A percentile compares a stretch with the other conserved stretches of the same genome.
Conservation (phyloP, 768 basidiomycete species). For the Gautieria morchelliformis region DNA sequence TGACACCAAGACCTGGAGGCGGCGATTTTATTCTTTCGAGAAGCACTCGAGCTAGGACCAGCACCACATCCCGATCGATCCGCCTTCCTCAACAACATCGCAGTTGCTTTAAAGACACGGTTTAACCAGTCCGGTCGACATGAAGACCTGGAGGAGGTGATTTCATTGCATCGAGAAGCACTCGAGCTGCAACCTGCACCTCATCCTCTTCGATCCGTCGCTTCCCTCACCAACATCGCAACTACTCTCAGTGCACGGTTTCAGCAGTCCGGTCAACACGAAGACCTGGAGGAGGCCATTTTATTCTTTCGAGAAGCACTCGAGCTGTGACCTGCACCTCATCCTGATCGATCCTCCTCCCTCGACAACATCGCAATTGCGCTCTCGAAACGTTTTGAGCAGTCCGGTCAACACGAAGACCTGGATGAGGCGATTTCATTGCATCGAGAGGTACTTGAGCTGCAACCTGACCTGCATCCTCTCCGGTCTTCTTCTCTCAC, state of each 20-base stretch:
- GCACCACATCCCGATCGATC: constrained; percentile 10
- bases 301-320: too few species aligned
- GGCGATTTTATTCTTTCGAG: constrained; percentile 1
- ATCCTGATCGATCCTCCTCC: too few species aligned
- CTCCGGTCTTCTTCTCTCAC: too few species aligned
- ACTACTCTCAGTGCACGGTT: constrained; percentile 1
- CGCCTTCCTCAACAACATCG: constrained; percentile 10
- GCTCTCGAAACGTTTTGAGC: background rate
- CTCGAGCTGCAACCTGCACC: background rate
- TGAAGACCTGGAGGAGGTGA: constrained; percentile 15
- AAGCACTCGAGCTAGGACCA: constrained; percentile 8
- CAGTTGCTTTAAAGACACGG: background rate
- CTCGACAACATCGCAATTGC: too few species aligned
- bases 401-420: too few species aligned
- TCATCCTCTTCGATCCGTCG: too few species aligned
- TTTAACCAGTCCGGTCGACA: background rate
- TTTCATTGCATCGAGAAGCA: constrained; percentile 10
- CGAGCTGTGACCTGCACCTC: constrained; percentile 4
- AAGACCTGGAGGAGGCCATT: background rate
- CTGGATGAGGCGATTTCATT: too few species aligned
- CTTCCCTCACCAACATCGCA: background rate
- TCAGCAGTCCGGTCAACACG: background rate
- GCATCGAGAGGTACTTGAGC: constrained; percentile 3
- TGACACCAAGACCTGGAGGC: background rate
- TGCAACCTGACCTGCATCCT: background rate